These are phyloP conservation scores for Rhizodiscina lignyota DNA, from an alignment of 495 filamentous ascomycete genomes.

Conservation along the genomic window DNA sequence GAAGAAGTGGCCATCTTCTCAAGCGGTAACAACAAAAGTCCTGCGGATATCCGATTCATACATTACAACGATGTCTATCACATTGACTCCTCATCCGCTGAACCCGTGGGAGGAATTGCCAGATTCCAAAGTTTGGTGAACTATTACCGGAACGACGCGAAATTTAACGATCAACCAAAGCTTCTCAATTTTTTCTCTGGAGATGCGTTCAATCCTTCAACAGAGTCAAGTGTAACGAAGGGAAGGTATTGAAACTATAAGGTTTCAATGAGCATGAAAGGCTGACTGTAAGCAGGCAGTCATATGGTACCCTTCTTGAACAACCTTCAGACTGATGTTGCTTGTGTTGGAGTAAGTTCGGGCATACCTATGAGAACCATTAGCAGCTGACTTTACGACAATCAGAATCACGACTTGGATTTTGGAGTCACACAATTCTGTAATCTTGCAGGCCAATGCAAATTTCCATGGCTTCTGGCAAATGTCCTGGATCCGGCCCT, in stretches of 20 bases:
- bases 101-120: slow-evolving; percentile 63
- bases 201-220: slow-evolving; percentile 79
- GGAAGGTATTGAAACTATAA: slow-evolving; percentile 26
- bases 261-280: too few relatives aligned
- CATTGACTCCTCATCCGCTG: slow-evolving; percentile 56
- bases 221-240: slow-evolving; percentile 77
- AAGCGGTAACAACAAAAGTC: too few relatives aligned
- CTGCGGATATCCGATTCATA: slow-evolving; percentile 60
- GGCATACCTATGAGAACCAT: not conserved
- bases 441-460: slow-evolving; percentile 53
- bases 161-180: slow-evolving; percentile 41
- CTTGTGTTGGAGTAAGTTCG: slow-evolving; percentile 55
- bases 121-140: slow-evolving; percentile 67
- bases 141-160: slow-evolving; percentile 45
- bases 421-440: slow-evolving; percentile 74
- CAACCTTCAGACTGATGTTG: slow-evolving; percentile 52
- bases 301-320: slow-evolving; percentile 90
- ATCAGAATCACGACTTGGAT: slow-evolving; percentile 77
- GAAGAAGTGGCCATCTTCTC: too few relatives aligned
- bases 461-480: slow-evolving; percentile 78
- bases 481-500: slow-evolving; percentile 70
- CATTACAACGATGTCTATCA: slow-evolving; percentile 95
- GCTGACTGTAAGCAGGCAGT: slow-evolving; percentile 30
- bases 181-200: slow-evolving; percentile 76
- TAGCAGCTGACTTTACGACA: not conserved